Conservation (phyloP, 306 rosid species). For the Crotalaria pallida region DNA sequence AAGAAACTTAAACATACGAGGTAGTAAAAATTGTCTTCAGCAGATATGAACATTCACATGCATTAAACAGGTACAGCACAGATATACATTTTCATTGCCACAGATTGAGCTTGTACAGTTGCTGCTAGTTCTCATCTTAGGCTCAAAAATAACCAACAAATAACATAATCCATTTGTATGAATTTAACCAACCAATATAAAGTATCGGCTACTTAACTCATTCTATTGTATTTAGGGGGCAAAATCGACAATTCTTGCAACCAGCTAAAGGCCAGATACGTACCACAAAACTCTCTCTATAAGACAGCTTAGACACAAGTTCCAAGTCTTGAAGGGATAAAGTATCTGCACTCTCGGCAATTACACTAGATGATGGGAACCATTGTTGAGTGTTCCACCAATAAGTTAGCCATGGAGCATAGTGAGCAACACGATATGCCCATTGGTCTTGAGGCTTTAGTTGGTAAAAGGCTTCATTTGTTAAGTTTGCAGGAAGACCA, state of each 20-base stretch:
- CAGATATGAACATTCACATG: neutral
- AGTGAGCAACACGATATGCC: slow-evolving; percentile 68
- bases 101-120: neutral
- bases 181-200: slow-evolving; percentile 6
- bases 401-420: slow-evolving; percentile 77
- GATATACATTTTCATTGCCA: neutral
- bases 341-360: slow-evolving; percentile 2
- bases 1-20: neutral
- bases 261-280: slow-evolving; percentile 14
- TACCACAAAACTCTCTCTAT: slow-evolving; percentile 20
- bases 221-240: neutral
- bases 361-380: slow-evolving; percentile 40
- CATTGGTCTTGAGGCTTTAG: slow-evolving; percentile 53
- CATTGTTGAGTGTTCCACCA: slow-evolving; percentile 92
- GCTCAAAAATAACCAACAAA: slow-evolving; percentile 1
- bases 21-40: neutral
- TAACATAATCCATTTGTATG: neutral
- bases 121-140: slow-evolving; percentile 7
- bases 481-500: slow-evolving; percentile 65
- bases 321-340: slow-evolving; percentile 34
- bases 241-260: neutral
- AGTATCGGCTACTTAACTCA: neutral
- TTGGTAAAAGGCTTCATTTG: slow-evolving; percentile 42
- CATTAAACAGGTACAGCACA: neutral
- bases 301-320: neutral